Conservation (phyloP, 2,329 filamentous ascomycete species). For the Hypoxylon sp. region DNA sequence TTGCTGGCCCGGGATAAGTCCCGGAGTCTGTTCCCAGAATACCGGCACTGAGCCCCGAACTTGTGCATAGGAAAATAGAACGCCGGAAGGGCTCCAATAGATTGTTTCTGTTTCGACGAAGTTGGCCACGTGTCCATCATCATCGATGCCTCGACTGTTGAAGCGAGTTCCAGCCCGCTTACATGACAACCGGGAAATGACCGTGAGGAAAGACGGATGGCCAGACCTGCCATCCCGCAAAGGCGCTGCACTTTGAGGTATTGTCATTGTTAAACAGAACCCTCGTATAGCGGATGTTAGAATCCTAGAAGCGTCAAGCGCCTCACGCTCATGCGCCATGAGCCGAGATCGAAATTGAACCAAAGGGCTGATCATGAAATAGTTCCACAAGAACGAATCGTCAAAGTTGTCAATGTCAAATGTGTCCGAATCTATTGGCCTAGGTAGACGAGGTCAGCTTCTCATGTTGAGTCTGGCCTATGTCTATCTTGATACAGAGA, state of each 20-base stretch:
- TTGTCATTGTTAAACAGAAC: conserved; percentile 87
- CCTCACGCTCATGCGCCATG: conserved; percentile 78
- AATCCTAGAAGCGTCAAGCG: conserved; percentile 87
- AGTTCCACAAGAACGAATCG: conserved; percentile 95
- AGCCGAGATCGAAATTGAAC: conserved; percentile 89
- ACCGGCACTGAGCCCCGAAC: conserved; percentile 92
- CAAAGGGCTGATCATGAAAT: conserved; percentile 95
- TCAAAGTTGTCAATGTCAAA: conserved; percentile 96
- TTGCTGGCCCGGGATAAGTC: conserved; percentile 90
- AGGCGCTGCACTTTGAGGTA: conserved; percentile 82
- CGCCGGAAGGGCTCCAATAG: conserved; percentile 82
- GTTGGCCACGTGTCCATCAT: conserved; percentile 97
- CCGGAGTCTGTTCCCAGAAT: conserved; percentile 96
- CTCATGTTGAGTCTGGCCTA: conserved; percentile 2
- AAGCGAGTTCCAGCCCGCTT: conserved; percentile 93
- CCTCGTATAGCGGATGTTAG: conserved; percentile 94
- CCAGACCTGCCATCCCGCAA: conserved; percentile 75
- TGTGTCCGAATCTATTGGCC: conserved; percentile 78
- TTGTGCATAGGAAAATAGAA: conserved; percentile 94
- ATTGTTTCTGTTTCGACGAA: conserved; percentile 98
- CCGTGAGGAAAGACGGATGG: conserved; percentile 84
- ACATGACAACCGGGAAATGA: conserved; percentile 93
- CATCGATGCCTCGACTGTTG: conserved; percentile 97
- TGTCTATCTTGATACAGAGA: conserved; percentile 1
- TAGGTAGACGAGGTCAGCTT: conserved; percentile 54